These are phyloP conservation scores for Trichoderma parareesei DNA, from an alignment of 495 filamentous ascomycete species.

Conservation along the genomic window DNA sequence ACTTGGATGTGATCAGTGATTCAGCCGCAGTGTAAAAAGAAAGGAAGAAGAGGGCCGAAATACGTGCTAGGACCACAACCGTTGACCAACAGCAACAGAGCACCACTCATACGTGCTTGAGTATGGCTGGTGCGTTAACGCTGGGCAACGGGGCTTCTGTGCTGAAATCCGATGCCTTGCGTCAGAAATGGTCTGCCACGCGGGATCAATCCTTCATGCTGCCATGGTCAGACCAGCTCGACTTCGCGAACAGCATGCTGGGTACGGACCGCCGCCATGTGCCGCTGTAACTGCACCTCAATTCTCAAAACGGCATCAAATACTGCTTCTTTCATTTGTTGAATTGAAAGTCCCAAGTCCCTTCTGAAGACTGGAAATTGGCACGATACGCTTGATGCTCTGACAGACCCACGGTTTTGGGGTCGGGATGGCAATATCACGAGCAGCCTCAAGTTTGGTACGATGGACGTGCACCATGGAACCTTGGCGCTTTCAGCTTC, in stretches of 20 bases:
- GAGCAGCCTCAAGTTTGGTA: no score
- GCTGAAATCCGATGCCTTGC: not conserved
- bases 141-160: not conserved
- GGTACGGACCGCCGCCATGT: not conserved
- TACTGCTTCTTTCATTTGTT: no score
- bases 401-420: no score
- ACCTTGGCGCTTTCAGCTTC: no score
- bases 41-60: not conserved
- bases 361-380: no score
- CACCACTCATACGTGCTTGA: not conserved
- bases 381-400: no score
- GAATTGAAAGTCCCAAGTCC: no score
- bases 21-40: not conserved
- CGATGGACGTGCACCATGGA: no score
- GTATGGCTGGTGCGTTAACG: not conserved
- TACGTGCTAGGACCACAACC: not conserved
- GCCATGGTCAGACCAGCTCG: not conserved
- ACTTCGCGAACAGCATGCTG: not conserved
- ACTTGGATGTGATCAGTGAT: not conserved
- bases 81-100: not conserved
- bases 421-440: no score
- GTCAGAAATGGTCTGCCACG: not conserved
- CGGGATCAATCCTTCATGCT: not conserved
- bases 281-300: not conserved
- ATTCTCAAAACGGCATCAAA: not conserved